A percentile compares a stretch with the other conserved stretches of the same genome.
Conservation (phyloP, 2,329 filamentous ascomycete genomes). For the Phyllosticta ampelicida region DNA sequence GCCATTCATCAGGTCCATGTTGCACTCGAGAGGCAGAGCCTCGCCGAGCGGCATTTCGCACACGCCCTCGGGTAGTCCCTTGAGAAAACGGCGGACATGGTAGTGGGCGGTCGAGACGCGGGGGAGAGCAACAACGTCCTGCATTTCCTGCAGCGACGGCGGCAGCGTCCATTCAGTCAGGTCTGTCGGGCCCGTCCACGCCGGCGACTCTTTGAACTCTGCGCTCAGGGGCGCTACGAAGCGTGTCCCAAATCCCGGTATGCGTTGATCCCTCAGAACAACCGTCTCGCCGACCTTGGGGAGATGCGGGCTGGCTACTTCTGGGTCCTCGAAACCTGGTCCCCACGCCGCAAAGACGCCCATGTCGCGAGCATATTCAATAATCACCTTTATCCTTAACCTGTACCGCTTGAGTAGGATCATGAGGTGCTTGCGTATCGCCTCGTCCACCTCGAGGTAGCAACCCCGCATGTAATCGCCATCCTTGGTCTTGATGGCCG, state of each 20-base stretch:
- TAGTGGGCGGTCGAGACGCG: not conserved
- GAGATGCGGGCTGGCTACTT: not conserved
- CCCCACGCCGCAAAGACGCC: slow-evolving; percentile 62
- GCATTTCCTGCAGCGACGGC: not conserved
- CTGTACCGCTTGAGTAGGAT: slow-evolving; percentile 73
- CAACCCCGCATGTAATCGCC: slow-evolving; percentile 40
- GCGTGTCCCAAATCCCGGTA: slow-evolving; percentile 17
- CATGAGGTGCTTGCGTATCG: slow-evolving; percentile 50
- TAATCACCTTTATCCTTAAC: slow-evolving; percentile 65
- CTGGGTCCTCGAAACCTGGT: not conserved
- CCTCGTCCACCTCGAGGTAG: slow-evolving; percentile 72
- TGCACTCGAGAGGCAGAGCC: slow-evolving; percentile 76
- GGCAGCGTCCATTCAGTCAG: slow-evolving; percentile 3
- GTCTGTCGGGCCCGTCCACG: slow-evolving; percentile 14
- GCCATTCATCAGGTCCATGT: slow-evolving; percentile 74
- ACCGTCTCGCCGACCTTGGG: slow-evolving; percentile 3
- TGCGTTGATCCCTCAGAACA: not conserved
- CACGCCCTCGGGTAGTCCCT: slow-evolving; percentile 78
- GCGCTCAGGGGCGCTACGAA: not conserved
- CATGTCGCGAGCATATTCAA: slow-evolving; percentile 47
- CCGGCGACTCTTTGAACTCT: not conserved
- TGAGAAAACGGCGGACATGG: slow-evolving; percentile 48
- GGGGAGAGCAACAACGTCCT: not conserved
- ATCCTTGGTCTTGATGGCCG: slow-evolving; percentile 14
- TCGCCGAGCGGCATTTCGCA: slow-evolving; percentile 60